These are phyloP conservation scores for Aspergillus udagawae DNA, from an alignment of 2,329 filamentous ascomycete genomes.

Conservation along the genomic window DNA sequence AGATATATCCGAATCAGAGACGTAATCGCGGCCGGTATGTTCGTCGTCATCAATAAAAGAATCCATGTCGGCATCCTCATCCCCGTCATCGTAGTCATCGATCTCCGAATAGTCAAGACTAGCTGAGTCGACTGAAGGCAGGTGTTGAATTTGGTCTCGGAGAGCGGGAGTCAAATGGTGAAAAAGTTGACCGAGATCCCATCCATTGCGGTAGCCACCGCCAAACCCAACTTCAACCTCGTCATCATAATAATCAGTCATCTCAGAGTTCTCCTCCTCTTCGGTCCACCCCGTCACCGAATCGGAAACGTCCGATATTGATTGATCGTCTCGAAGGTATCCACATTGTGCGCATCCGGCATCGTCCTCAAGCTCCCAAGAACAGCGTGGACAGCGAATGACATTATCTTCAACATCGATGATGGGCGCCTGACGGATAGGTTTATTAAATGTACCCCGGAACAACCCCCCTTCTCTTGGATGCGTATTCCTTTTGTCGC, in stretches of 20 bases:
- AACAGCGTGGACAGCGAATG: constrained; percentile 59
- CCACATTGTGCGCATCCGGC: constrained; percentile 52
- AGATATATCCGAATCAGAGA: constrained; percentile 29
- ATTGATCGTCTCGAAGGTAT: constrained; percentile 46
- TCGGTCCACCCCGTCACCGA: constrained; percentile 41
- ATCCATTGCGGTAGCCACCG: constrained; percentile 24
- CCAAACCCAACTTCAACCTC: constrained; percentile 29
- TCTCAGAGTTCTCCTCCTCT: constrained; percentile 39
- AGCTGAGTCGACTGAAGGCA: neutral
- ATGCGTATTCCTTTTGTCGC: constrained; percentile 54
- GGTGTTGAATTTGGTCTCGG: neutral
- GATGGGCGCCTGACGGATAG: constrained; percentile 36
- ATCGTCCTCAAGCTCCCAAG: constrained; percentile 61
- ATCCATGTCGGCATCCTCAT: constrained; percentile 30
- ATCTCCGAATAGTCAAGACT: constrained; percentile 10
- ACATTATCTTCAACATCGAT: constrained; percentile 58
- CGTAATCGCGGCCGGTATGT: constrained; percentile 12
- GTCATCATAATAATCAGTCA: constrained; percentile 38
- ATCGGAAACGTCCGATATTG: constrained; percentile 35
- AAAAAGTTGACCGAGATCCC: constrained; percentile 1
- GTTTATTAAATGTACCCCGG: constrained; percentile 53
- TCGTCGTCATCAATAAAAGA: constrained; percentile 34
- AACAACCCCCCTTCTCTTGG: constrained; percentile 56
- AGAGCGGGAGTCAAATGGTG: neutral
- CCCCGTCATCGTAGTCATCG: constrained; percentile 23